Conservation (phyloP, 129 eudicot species). For the Erigeron canadensis region DNA sequence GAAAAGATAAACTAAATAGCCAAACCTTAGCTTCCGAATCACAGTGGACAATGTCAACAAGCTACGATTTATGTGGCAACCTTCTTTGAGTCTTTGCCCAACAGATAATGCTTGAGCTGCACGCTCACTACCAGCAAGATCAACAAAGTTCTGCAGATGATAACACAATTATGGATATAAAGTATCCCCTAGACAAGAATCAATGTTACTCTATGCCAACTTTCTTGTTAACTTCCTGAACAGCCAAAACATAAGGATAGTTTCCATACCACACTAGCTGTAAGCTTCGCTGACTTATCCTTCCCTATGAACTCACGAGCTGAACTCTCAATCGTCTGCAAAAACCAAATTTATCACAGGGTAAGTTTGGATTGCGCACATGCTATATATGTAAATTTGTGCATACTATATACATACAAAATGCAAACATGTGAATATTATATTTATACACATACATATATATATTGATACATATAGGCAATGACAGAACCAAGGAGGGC, state of each 20-base stretch:
- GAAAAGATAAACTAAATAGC: neutral
- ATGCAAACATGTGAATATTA: neutral
- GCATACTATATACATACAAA: neutral
- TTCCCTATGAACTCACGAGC: conserved; percentile 97
- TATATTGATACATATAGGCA: neutral
- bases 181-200: neutral
- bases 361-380: neutral
- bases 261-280: conserved; percentile 89
- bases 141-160: conserved; percentile 80
- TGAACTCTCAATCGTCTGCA: conserved; percentile 98
- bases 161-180: conserved; percentile 8
- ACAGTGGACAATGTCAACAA: conserved; percentile 86
- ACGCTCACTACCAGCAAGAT: conserved; percentile 99
- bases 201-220: neutral
- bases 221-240: neutral
- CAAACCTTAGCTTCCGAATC: conserved; percentile 95
- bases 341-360: conserved; percentile 21
- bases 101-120: conserved; percentile 95
- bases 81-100: conserved; percentile 94
- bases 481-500: neutral
- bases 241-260: neutral
- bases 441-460: neutral
- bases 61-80: conserved; percentile 98
- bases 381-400: neutral
- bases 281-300: conserved; percentile 84